phyloP scores from a whole-genome alignment of 1,284 basidiomycete genomes.

The Microbotryum silenes-acaulis region DNA sequence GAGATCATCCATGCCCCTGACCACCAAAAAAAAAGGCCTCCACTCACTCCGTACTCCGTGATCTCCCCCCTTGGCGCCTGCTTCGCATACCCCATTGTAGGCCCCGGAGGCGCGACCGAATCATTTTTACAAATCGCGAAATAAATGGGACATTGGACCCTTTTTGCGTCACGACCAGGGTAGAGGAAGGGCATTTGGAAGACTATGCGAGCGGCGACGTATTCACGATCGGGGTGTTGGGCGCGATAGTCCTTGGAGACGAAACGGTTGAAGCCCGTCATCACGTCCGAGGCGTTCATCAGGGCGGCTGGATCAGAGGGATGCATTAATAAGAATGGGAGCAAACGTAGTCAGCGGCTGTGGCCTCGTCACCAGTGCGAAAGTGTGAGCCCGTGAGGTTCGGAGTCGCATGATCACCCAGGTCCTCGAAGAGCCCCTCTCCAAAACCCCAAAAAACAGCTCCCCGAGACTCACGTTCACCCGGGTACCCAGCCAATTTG shows the following conservation, averaged over 20 bases:
- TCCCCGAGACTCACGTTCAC: not conserved
- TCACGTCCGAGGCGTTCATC: constrained; percentile 1
- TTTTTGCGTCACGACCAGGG: not conserved
- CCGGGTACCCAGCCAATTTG: not conserved
- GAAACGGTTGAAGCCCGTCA: not conserved
- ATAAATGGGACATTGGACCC: not conserved
- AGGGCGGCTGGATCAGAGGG: not conserved
- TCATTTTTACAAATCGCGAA: not conserved
- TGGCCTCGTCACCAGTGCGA: no score
- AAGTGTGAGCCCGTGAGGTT: no score
- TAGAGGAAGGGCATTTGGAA: not conserved
- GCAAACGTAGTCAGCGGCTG: no score
- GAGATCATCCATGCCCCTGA: no score
- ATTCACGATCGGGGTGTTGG: not conserved
- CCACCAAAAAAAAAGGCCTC: no score
- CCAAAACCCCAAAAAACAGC: no score
- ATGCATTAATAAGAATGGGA: no score
- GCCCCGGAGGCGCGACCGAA: not conserved
- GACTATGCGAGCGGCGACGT: constrained; percentile 1
- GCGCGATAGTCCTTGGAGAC: not conserved
- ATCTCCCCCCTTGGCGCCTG: not conserved
- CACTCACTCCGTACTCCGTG: not conserved
- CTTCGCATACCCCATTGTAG: not conserved
- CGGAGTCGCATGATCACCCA: no score
- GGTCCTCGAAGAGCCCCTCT: no score